Evolutionary conservation across 2,329 filamentous ascomycete genomes (phyloP), one percentile per base, ranked within the genome.

Genomic region (Aspergillus uvarum): DNA sequence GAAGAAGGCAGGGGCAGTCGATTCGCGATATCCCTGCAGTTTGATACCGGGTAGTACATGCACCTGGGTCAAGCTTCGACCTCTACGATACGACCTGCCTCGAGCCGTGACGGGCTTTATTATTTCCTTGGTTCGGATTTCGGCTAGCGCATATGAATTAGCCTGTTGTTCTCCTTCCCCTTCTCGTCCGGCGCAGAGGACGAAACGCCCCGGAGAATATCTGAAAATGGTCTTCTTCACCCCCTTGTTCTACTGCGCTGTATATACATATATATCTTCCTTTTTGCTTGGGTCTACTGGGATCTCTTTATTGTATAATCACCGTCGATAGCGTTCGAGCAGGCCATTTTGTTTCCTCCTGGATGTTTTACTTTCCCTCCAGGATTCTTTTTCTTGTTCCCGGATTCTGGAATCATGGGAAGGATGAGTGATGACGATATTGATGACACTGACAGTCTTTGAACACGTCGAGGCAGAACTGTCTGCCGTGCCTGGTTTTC

Each of bases 1-100:
- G 91, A 94, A 68, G 84, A 89, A 71, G 89, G 89, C 1, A 90
- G 88, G 67, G 92, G 92, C 0, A 93, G 92, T 19, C 84, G 89
- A 56, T 96, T 96, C 65, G 87, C 92, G 21, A 85, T 96, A 26
- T 86, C 91, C 63, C 78, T 96, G 29, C 89, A 89, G 0, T 96
- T 96, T 64, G 82, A 87, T 7, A 71, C 93, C 16, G 38, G 38
- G 38, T 44, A 44, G 38, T 44, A 44, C 16, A 44, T 16, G 38
- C 38, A 44, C 38, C 38, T 19, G 38, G 14, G 5, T 7, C 26
- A 8, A 29, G 10, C 32, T 35, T 10, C 14, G 4, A 16, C 16
- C 16, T 44, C 14, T 16, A 44, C 38, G 14, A 19, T 44, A 35
- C 16, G n/a, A 12, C 11, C 32, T 4, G 32, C 5, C 32, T 35